Percentiles rank a stretch among this genome's conserved stretches.
These are phyloP conservation scores for Phaseolus lunatus DNA, from an alignment of 306 rosid species.

Conservation along the genomic window DNA sequence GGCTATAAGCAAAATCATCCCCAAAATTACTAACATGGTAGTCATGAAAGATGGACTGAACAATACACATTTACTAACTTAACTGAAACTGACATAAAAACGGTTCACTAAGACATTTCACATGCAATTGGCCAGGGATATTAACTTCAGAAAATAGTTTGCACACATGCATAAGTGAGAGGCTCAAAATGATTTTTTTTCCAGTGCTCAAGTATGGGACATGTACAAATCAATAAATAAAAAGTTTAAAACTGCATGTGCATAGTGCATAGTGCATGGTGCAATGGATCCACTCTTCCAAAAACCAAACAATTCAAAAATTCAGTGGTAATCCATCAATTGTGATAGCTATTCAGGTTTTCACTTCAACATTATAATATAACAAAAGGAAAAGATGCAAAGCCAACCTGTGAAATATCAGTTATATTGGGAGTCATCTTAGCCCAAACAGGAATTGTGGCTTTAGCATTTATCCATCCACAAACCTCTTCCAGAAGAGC, in stretches of 20 bases:
- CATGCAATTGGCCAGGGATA: neutral
- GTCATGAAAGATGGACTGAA: constrained; percentile 13
- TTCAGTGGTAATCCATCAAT: constrained; percentile 3
- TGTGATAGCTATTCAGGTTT: neutral
- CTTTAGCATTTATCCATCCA: constrained; percentile 96
- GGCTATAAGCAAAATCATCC: constrained; percentile 64
- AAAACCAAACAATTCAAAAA: neutral
- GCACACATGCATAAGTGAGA: constrained; percentile 9
- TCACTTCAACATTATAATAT: neutral
- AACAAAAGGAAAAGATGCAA: constrained; percentile 9
- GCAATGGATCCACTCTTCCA: constrained; percentile 31
- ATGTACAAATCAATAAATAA: constrained; percentile 25
- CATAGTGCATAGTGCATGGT: neutral
- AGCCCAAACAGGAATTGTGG: constrained; percentile 97
- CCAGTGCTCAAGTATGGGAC: neutral
- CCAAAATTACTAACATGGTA: constrained; percentile 37
- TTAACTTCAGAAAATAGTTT: neutral
- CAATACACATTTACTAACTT: neutral
- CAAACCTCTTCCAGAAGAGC: constrained; percentile 90
- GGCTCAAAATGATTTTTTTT: constrained; percentile 11
- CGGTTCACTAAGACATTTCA: constrained; percentile 17
- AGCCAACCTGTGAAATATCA: constrained; percentile 82
- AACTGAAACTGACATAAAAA: neutral
- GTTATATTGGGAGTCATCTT: constrained; percentile 99
- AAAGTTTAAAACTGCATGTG: neutral